Conservation (phyloP, 257 asterid species). For the Solanum sejunctum region DNA sequence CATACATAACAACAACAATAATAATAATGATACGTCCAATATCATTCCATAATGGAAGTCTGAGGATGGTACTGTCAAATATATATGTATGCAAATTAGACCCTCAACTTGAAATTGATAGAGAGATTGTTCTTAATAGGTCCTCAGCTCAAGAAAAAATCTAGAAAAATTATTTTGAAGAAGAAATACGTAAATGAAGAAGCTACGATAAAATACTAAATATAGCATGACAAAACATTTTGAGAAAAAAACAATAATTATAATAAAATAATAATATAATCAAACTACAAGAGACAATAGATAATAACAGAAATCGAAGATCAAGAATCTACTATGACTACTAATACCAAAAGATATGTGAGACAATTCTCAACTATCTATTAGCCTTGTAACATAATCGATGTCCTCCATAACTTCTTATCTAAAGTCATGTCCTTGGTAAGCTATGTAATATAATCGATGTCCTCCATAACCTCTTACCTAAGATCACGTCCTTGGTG, state of each 20-base stretch:
- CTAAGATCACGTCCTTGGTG: neutral
- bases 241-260: too few species aligned
- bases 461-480: neutral
- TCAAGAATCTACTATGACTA: too few species aligned
- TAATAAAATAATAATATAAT: too few species aligned
- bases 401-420: neutral
- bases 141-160: neutral
- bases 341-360: neutral
- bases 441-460: neutral
- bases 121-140: too few species aligned
- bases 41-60: too few species aligned
- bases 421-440: neutral
- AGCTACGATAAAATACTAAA: neutral
- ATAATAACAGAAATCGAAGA: neutral
- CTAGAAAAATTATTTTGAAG: too few species aligned
- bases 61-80: too few species aligned
- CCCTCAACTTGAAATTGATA: too few species aligned
- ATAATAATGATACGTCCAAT: too few species aligned
- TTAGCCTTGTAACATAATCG: neutral
- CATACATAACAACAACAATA: too few species aligned
- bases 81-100: too few species aligned
- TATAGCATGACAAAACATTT: neutral
- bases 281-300: neutral
- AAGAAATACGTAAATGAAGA: neutral
- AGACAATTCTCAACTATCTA: neutral